Conservation (phyloP, 202 grass and related monocot genomes). For the Setaria italica region DNA sequence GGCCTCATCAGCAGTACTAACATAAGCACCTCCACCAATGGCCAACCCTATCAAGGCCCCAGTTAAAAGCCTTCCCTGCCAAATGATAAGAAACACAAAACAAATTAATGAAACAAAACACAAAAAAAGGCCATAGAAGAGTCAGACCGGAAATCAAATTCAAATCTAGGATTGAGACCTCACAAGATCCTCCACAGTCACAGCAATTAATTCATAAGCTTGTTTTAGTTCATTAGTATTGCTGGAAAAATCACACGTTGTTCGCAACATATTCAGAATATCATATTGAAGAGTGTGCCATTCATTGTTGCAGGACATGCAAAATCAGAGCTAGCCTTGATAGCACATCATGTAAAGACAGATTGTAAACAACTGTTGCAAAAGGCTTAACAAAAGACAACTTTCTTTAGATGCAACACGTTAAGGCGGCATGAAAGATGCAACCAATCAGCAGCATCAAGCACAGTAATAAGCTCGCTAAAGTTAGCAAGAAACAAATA, state of each 20-base stretch:
- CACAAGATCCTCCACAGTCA: conserved; percentile 27
- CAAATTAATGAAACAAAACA: conserved; percentile 11
- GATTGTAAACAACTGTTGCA: background rate
- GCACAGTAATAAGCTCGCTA: background rate
- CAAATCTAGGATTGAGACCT: background rate
- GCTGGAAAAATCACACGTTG: background rate
- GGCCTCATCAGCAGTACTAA: conserved; percentile 92
- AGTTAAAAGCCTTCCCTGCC: conserved; percentile 88
- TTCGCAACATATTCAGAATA: background rate
- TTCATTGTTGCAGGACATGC: background rate
- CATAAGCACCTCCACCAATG: conserved; percentile 96
- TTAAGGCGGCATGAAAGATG: conserved; percentile 3
- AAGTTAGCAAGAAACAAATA: background rate
- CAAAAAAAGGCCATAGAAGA: background rate
- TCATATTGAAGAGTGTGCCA: background rate
- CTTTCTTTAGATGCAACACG: background rate
- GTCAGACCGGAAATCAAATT: background rate
- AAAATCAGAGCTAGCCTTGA: background rate
- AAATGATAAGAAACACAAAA: conserved; percentile 18
- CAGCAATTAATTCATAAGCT: background rate
- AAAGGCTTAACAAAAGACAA: background rate
- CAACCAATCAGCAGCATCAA: conserved; percentile 4
- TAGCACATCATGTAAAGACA: conserved; percentile 2
- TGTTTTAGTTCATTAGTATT: background rate
- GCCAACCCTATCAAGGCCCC: conserved; percentile 83